Evolutionary conservation across 441 rosid species (phyloP).

Genomic region (Macaranga tanarius): DNA sequence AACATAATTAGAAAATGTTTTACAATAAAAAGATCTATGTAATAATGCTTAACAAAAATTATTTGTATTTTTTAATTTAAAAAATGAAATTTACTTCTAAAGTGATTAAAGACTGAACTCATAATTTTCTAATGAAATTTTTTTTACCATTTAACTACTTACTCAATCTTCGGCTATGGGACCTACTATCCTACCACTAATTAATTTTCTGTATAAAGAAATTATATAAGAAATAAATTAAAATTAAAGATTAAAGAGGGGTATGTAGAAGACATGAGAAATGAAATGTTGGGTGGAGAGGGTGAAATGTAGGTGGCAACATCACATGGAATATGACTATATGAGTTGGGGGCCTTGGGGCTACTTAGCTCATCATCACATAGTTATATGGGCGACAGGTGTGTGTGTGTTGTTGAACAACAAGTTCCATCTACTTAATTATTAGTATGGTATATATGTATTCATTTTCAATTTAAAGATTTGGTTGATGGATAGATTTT

Average conservation of each 20-base stretch:
- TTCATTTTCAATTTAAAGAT: conserved; percentile 28
- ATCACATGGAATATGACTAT: conserved; percentile 37
- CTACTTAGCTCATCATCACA: too few species aligned
- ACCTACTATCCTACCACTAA: too few species aligned
- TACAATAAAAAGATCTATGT: too few species aligned
- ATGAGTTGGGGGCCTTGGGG: conserved; percentile 11
- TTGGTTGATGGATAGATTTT: conserved; percentile 28
- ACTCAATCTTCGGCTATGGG: too few species aligned
- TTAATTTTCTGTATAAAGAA: not conserved
- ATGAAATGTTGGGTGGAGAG: conserved; percentile 5
- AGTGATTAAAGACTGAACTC: too few species aligned
- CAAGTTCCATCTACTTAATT: conserved; percentile 8
- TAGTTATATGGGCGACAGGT: not conserved
- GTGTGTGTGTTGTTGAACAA: conserved; percentile 28
- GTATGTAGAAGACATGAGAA: not conserved
- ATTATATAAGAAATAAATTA: not conserved
- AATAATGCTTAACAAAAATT: too few species aligned
- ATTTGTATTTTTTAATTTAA: too few species aligned
- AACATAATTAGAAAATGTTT: too few species aligned
- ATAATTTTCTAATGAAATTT: too few species aligned
- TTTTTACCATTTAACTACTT: too few species aligned
- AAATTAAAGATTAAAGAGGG: not conserved
- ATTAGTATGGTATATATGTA: conserved; percentile 23
- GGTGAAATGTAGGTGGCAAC: conserved; percentile 28
- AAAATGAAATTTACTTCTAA: too few species aligned